Conservation (phyloP, 1,284 basidiomycete species). For the Anthracocystis walkeri region DNA sequence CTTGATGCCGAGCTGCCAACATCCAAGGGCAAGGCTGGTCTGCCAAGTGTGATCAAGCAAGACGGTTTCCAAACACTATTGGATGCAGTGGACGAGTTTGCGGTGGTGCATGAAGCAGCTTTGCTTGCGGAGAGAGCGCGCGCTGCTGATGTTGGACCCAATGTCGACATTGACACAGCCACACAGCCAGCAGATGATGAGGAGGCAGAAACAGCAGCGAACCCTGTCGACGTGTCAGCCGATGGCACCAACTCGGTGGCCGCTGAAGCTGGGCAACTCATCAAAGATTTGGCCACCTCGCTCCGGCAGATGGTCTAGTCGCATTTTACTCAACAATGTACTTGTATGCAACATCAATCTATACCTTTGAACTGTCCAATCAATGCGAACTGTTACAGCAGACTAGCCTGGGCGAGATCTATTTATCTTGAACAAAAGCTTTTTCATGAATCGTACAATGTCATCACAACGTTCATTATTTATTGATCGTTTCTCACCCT, state of each 20-base stretch:
- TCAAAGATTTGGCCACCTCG: slow-evolving; percentile 40
- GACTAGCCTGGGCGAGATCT: too few species aligned
- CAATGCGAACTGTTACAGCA: neutral
- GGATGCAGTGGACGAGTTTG: slow-evolving; percentile 51
- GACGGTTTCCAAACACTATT: slow-evolving; percentile 30
- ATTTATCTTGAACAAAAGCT: too few species aligned
- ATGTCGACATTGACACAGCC: slow-evolving; percentile 76
- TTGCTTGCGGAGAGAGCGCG: slow-evolving; percentile 11
- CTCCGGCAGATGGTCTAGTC: slow-evolving; percentile 33
- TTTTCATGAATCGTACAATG: neutral
- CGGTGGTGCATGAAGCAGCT: slow-evolving; percentile 34
- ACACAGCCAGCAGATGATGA: slow-evolving; percentile 73
- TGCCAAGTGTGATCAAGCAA: neutral
- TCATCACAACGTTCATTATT: neutral
- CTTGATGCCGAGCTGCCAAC: slow-evolving; percentile 17
- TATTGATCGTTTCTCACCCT: neutral
- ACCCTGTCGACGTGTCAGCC: neutral
- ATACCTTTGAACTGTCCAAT: too few species aligned
- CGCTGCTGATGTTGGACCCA: slow-evolving; percentile 85
- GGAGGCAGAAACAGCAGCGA: neutral
- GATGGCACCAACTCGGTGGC: slow-evolving; percentile 19
- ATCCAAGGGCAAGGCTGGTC: neutral
- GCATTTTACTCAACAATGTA: neutral
- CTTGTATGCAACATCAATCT: neutral
- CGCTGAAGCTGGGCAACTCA: slow-evolving; percentile 41